Evolutionary conservation across 202 grass and related monocot genomes (phyloP), one percentile per base, ranked within the genome.

Genomic region (Eragrostis tef): DNA sequence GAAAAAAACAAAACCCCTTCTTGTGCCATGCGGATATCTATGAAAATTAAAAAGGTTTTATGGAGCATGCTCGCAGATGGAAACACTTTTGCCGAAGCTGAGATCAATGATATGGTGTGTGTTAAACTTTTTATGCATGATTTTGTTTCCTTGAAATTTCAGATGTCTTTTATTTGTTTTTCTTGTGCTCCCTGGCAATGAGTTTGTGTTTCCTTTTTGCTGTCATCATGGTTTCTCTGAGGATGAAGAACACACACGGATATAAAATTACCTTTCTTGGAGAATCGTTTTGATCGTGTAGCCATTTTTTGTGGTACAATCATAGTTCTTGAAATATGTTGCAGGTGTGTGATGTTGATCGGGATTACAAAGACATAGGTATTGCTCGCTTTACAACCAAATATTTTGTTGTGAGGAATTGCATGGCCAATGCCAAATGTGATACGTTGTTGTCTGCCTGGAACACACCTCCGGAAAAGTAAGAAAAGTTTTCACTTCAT

Each of bases 41-140:
- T 99, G 86, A 79, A 83, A 75, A 99, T 99, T 81, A 93, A 88
- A 49, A 99, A 99, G 83, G 93, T 99, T 67, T 91, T 93, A 54
- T 99, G 96, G 96, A 99, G 93, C 82, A 99, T 99, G 96, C 90
- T 99, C 27, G 79, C 90, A 72, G 96, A 99, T 93, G 96, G 91
- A 51, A 99, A 93, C 87, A 91, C 93, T 75, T 99, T 99, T 85
- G 96, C 96, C 56, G 96, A 99, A 95, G 93, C 93, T 59, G 96
- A 99, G 89, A 99, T 99, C 63, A 93, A 82, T 85, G 93, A 99
- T 64, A 93, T 99, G 96, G 96, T 99, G 85, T 86, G 60, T 86
- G 60, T 57, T 74, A 6, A 19, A 63, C 25, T 20, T 79, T 79
- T 79, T 39, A 15, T 85, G 22, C 24, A 82, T 24, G 68, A 56